Evolutionary conservation across 306 rosid species (phyloP), one percentile per base, ranked within the genome.

Genomic region (Quercus berberidifolia): DNA sequence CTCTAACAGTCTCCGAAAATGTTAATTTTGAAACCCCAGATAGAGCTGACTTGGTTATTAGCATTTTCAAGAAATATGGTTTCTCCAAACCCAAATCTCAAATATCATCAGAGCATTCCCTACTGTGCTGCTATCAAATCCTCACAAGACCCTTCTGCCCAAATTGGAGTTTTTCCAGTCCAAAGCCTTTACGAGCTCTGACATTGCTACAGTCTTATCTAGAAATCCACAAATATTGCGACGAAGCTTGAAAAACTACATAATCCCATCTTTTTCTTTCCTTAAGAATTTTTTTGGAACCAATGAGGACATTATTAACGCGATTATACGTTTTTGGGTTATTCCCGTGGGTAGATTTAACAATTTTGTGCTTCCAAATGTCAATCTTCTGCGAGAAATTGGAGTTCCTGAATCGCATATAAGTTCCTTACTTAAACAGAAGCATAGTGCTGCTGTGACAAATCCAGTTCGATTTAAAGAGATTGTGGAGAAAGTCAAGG

Each of bases 401-500:
- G 81, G 71, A 38, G 81, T 78, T 23, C 38, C 89, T 1, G 23
- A 67, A 18, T 8, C 26, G 5, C 3, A 35, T 67, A 19, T 67
- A 3, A 5, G 19, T 67, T 18, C 19, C 6, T 35, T 67, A 17
- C 23, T 67, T n/a, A 35, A 31, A 31, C 7, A 33, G 7, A 33
- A 33, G 38, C 38, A 1, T 33, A 33, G 38, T 35, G 41, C 6
- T 35, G 41, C 41, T 35, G 41, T 35, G 41, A 35, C 41, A 35
- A 35, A 35, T 35, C 41, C 41, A 35, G 41, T 5, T 35, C 8
- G 41, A 5, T 35, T 88, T 28, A 20, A 30, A 20, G 10, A 20
- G 67, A 49, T 19, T 1, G 76, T 82, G 1, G 77, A 62, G 51
- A 75, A 79, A 73, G 51, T 92, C 0, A 86, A 69, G 76, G 63